Conservation (phyloP, 1,284 basidiomycete genomes). For the Mixia osmundae region DNA sequence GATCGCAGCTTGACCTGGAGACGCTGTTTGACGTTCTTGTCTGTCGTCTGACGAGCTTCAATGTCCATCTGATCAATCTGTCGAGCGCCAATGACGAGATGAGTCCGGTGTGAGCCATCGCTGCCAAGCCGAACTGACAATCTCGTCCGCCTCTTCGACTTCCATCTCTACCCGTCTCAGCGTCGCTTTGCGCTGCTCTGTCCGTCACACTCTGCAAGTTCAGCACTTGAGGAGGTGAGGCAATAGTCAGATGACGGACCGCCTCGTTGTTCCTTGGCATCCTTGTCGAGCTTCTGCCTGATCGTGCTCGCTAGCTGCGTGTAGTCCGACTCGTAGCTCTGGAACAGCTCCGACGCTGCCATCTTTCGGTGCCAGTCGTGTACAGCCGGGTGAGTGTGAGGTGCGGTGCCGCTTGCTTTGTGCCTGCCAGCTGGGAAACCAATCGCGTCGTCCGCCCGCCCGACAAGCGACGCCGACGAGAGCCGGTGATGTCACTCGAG, state of each 20-base stretch:
- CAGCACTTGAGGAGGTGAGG: constrained; percentile 8
- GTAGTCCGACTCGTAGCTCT: constrained; percentile 11
- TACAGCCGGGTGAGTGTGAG: background rate
- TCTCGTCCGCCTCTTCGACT: constrained; percentile 93
- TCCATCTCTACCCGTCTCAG: constrained; percentile 79
- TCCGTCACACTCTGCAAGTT: too few species aligned
- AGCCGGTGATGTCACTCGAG: background rate
- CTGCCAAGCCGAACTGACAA: constrained; percentile 31
- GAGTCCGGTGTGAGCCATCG: background rate
- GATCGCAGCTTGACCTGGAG: constrained; percentile 48
- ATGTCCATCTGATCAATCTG: constrained; percentile 98
- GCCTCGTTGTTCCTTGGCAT: constrained; percentile 6
- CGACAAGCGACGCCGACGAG: background rate
- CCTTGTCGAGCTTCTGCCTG: constrained; percentile 4
- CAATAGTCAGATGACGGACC: too few species aligned
- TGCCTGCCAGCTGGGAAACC: background rate
- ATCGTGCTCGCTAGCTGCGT: constrained; percentile 5
- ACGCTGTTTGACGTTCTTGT: constrained; percentile 40
- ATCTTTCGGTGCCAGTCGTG: background rate
- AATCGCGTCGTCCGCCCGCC: background rate
- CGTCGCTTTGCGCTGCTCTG: constrained; percentile 61
- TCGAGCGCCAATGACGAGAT: background rate
- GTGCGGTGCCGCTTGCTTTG: background rate
- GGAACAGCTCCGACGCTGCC: constrained; percentile 1
- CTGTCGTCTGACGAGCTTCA: constrained; percentile 87